phyloP scores from a whole-genome alignment of 2,329 filamentous ascomycete genomes.

The Acephala macrosclerotiorum region DNA sequence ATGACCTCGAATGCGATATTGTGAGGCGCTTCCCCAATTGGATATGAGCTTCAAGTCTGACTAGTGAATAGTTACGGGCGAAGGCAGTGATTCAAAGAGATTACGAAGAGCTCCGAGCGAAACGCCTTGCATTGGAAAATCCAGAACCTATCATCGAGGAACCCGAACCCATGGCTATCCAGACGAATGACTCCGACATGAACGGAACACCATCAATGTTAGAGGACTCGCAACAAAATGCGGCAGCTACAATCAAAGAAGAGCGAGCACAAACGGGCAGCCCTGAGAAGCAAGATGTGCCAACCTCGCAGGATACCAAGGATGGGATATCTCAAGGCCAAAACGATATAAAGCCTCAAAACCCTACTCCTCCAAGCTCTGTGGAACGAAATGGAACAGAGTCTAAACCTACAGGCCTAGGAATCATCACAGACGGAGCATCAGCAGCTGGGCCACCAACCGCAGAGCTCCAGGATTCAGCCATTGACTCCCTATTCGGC shows the following conservation, averaged over 20 bases:
- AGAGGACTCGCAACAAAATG: conserved; percentile 16
- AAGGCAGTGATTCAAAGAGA: conserved; percentile 65
- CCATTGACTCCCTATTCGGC: conserved; percentile 42
- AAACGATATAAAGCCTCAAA: conserved; percentile 24
- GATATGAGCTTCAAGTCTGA: conserved; percentile 12
- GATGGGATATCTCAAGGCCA: conserved; percentile 14
- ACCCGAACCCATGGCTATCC: conserved; percentile 39
- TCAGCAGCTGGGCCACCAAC: conserved; percentile 26
- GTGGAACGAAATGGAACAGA: conserved; percentile 23
- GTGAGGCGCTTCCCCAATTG: conserved; percentile 47
- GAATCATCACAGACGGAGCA: conserved; percentile 35
- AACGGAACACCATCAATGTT: conserved; percentile 5
- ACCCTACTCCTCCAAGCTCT: conserved; percentile 35
- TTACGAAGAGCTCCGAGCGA: conserved; percentile 49
- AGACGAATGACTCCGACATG: neutral
- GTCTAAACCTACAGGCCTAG: conserved; percentile 35
- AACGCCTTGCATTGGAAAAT: conserved; percentile 40
- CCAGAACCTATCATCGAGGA: conserved; percentile 35
- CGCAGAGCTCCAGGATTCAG: conserved; percentile 34
- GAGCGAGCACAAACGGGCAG: conserved; percentile 26
- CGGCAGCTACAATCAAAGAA: conserved; percentile 32
- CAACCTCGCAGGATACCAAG: conserved; percentile 28
- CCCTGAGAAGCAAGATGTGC: conserved; percentile 22
- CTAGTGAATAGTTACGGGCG: conserved; percentile 51
- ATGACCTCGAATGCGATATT: conserved; percentile 64